Evolutionary conservation across 768 basidiomycete genomes (phyloP).

Genomic region (Sistotremastrum suecicum): DNA sequence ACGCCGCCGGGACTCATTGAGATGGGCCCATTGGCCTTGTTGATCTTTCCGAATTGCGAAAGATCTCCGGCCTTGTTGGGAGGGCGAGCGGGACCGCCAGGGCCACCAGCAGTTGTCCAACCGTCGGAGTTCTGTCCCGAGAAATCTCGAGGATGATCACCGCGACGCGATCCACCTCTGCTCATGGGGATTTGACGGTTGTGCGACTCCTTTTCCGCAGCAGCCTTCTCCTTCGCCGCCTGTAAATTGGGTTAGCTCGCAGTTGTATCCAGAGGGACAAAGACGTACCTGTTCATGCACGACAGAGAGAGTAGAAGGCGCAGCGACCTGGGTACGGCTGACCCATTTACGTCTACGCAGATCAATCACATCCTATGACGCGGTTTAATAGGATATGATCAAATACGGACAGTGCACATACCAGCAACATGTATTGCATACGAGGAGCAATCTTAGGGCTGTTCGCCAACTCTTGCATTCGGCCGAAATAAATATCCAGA

Average conservation of each 20-base stretch:
- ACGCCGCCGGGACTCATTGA: constrained; percentile 79
- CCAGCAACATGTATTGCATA: constrained; percentile 93
- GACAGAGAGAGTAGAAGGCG: constrained; percentile 78
- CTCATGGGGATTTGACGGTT: constrained; percentile 66
- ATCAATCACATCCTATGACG: constrained; percentile 73
- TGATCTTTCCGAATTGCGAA: constrained; percentile 81
- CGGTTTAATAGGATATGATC: constrained; percentile 3
- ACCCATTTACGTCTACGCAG: constrained; percentile 76
- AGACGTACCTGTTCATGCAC: constrained; percentile 67
- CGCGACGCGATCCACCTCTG: constrained; percentile 78
- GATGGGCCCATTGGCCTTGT: constrained; percentile 43
- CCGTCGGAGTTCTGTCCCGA: constrained; percentile 61
- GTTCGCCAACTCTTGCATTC: constrained; percentile 75
- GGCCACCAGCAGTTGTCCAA: constrained; percentile 63
- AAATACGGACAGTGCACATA: constrained; percentile 20
- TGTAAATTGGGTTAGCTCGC: constrained; percentile 14
- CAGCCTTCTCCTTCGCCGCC: constrained; percentile 74
- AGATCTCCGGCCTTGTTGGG: constrained; percentile 75
- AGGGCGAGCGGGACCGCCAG: constrained; percentile 31
- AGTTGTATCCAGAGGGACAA: background rate
- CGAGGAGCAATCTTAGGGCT: constrained; percentile 66
- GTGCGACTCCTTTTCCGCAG: constrained; percentile 42
- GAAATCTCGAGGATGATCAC: constrained; percentile 42
- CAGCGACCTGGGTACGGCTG: constrained; percentile 52
- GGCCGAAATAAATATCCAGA: constrained; percentile 86